These are phyloP conservation scores for Lachnellula subtilissima DNA, from an alignment of 2,329 filamentous ascomycete genomes.

Conservation along the genomic window DNA sequence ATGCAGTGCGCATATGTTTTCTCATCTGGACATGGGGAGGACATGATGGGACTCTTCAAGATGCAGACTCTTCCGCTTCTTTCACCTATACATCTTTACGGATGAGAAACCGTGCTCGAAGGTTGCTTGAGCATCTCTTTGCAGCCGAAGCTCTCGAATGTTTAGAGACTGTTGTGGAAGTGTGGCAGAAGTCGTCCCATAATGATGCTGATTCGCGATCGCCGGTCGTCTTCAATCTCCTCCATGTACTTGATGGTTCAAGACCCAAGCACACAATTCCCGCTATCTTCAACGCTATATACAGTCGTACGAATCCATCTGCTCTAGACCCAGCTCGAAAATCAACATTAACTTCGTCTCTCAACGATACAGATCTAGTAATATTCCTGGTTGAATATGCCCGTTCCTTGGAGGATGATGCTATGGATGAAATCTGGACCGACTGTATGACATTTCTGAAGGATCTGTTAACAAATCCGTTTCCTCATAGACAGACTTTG, in stretches of 20 bases:
- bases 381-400: slow-evolving; percentile 89
- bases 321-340: slow-evolving; percentile 75
- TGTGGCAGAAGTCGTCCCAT: slow-evolving; percentile 62
- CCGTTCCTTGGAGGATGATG: slow-evolving; percentile 86
- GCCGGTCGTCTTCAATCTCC: slow-evolving; percentile 71
- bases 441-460: slow-evolving; percentile 89
- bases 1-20: slow-evolving; percentile 88
- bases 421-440: slow-evolving; percentile 96
- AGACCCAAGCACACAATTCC: slow-evolving; percentile 88
- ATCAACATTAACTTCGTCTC: slow-evolving; percentile 80
- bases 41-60: slow-evolving; percentile 56
- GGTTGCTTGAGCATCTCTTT: slow-evolving; percentile 89
- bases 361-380: slow-evolving; percentile 79
- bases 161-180: slow-evolving; percentile 80
- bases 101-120: slow-evolving; percentile 82
- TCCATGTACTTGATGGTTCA: slow-evolving; percentile 87
- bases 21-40: slow-evolving; percentile 92
- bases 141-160: slow-evolving; percentile 89
- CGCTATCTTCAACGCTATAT: slow-evolving; percentile 92
- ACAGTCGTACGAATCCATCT: slow-evolving; percentile 82
- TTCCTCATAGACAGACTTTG: slow-evolving; percentile 88
- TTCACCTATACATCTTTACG: slow-evolving; percentile 87
- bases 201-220: slow-evolving; percentile 46
- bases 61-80: slow-evolving; percentile 68
- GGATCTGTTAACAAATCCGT: slow-evolving; percentile 87